Percentiles rank a stretch among this genome's conserved stretches.
Conservation (phyloP, 805 yeast species). For the Clavispora fructus region DNA sequence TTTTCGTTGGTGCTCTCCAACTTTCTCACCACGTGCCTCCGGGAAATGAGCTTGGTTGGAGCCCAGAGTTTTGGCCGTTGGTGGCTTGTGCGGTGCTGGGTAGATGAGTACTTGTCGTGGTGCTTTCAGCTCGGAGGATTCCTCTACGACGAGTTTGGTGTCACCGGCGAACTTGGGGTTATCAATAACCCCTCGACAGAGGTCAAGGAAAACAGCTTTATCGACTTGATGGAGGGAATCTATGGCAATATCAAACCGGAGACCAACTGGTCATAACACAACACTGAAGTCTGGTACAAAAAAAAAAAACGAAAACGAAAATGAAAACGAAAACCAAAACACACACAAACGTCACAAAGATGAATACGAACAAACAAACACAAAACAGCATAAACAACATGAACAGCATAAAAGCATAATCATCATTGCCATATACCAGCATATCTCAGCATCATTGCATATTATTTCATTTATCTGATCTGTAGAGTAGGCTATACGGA, state of each 20-base stretch:
- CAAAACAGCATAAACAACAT: neutral
- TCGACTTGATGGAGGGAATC: constrained; percentile 11
- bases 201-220: constrained; percentile 3
- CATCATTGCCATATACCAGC: neutral
- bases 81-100: constrained; percentile 76
- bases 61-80: constrained; percentile 63
- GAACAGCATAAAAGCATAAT: neutral
- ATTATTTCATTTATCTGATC: neutral
- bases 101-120: constrained; percentile 68
- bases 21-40: constrained; percentile 50
- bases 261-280: neutral
- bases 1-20: constrained; percentile 51
- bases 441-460: neutral
- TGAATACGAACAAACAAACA: neutral
- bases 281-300: neutral
- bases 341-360: neutral
- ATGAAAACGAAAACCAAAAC: neutral
- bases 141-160: constrained; percentile 27
- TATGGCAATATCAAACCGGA: neutral
- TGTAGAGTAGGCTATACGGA: too few relatives aligned
- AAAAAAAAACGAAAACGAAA: neutral
- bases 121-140: constrained; percentile 59
- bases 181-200: neutral
- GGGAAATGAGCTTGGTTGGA: constrained; percentile 57
- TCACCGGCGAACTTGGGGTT: too few relatives aligned